Base-by-base conservation (phyloP, 306 rosid genomes). In the Adenanthera pavonina region DNA sequence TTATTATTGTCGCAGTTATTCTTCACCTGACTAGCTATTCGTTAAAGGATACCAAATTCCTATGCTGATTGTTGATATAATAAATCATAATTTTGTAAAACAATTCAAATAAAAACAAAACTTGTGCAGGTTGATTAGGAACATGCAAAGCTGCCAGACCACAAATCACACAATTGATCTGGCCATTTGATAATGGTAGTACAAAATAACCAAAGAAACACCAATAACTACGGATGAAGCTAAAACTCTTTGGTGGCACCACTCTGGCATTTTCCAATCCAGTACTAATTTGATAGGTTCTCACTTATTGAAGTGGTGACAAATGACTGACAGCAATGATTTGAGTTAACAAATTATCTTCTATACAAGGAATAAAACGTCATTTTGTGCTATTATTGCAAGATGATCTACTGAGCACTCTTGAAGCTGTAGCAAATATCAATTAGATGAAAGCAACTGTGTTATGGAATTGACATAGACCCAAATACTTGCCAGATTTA, bases 141-240 rank as follows among this genome's bases (percentile, higher is more conserved):
- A 25, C 5, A 49, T 41, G 36, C 9, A 17, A 51, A 40, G 75
- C 75, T 41, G 69, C 57, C 19, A 67, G 75, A 81, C 41, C 68
- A 30, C 6, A 8, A 25, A 7, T 60, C 15, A 53, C n/a, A 41
- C 53, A 19, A 12, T 4, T 43, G 34, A 43, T 20, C 38, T 13
- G 35, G 33, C 78, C 19, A 71, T 43, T 65, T 52, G 30, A 65
- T 41, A 73, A 62, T 64, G 15, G 10, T 74, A 41, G 30, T 10
- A 68, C 57, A 53, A 53, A 75, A 36, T 59, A 7, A 53, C 51
- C 73, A 66, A 48, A 30, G 38, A 65, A 76, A 70, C 49, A 41
- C 38, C 20, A 54, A 9, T 1, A 17, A 34, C 53, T 41, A 77
- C 71, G 15, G 69, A 78, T 77, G 78, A 82, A 61, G 81, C 53